Base-by-base conservation (phyloP, 345 rosid species). In the Eutrema heterophyllum region DNA sequence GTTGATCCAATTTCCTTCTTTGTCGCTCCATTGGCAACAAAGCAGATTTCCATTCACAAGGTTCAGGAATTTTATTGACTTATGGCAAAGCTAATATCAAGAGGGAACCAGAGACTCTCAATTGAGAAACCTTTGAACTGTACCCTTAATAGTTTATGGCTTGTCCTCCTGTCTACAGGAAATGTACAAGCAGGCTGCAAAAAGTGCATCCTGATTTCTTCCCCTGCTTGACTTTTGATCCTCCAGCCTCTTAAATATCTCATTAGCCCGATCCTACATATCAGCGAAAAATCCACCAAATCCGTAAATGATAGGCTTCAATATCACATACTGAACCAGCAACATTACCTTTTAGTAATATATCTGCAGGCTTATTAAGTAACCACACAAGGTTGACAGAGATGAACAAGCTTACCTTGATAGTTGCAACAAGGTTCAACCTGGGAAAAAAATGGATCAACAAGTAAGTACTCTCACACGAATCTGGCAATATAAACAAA, bases 1-100 rank as follows among this genome's bases (percentile, higher is more conserved):
- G 98, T 98, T 74, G 97, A 86, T 61, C 98, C 98, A 83, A 95
- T 92, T 84, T 92, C 99, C 86, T 95, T 95, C 92, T 95, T 95
- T 26, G 97, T 81, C 67, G 98, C 98, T 81, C 99, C 99, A 83
- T 95, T 95, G 78, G 99, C 97, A 8, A 95, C 95, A 73, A 96
- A 88, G 87, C 99, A 95, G 61, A 95, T 95, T 92, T 95, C 99
- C 92, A 83, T 77, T 81, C 77, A 78, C 86, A 88, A 85, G 76
- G 75, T 89, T 81, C 85, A 80, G 70, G 81, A 80, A 85, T 85
- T 85, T 82, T 76, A 88, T 79, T 76, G 77, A 85, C 81, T 81
- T 52, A 80, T 57, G 70, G 69, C 63, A 84, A 81, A 76, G 54
- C 86, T 67, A 85, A 29, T 84, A 82, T 78, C 82, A 83, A 53